A percentile compares a stretch with the other conserved stretches of the same genome.
Evolutionary conservation across 1,284 basidiomycete genomes (phyloP).

Genomic region (Porodaedalea pini): DNA sequence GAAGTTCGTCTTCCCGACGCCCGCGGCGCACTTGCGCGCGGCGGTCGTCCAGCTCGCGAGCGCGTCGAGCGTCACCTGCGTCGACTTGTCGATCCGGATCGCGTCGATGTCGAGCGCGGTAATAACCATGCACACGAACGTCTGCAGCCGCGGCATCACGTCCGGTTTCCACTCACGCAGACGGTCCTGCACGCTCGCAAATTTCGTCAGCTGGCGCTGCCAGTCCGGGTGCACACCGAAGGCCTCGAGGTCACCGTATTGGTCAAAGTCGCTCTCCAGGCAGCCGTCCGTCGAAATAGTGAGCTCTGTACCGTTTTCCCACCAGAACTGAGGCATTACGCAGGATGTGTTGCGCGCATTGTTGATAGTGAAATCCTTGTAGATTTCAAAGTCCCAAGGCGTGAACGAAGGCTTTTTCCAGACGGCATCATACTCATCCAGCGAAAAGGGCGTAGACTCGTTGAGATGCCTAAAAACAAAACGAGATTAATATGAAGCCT

Average conservation of each 20-base stretch:
- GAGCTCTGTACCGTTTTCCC: constrained; percentile 65
- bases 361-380: constrained; percentile 70
- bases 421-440: constrained; percentile 68
- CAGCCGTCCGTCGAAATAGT: constrained; percentile 64
- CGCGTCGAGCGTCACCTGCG: constrained; percentile 82
- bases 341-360: constrained; percentile 75
- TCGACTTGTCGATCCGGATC: constrained; percentile 92
- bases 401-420: constrained; percentile 77
- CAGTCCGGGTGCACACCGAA: constrained; percentile 94
- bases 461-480: constrained; percentile 63
- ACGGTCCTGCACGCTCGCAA: constrained; percentile 92
- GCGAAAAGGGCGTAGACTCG: constrained; percentile 70
- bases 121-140: constrained; percentile 82
- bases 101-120: constrained; percentile 85
- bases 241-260: constrained; percentile 92
- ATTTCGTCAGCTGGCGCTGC: constrained; percentile 91
- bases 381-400: constrained; percentile 83
- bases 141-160: constrained; percentile 72
- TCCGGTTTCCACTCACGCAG: constrained; percentile 81
- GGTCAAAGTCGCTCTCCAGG: constrained; percentile 80
- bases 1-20: constrained; percentile 79
- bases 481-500: background rate
- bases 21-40: constrained; percentile 69
- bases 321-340: constrained; percentile 73
- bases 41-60: constrained; percentile 71